Conservation (phyloP, 2,329 filamentous ascomycete species). For the Apiospora rasikravindrae region DNA sequence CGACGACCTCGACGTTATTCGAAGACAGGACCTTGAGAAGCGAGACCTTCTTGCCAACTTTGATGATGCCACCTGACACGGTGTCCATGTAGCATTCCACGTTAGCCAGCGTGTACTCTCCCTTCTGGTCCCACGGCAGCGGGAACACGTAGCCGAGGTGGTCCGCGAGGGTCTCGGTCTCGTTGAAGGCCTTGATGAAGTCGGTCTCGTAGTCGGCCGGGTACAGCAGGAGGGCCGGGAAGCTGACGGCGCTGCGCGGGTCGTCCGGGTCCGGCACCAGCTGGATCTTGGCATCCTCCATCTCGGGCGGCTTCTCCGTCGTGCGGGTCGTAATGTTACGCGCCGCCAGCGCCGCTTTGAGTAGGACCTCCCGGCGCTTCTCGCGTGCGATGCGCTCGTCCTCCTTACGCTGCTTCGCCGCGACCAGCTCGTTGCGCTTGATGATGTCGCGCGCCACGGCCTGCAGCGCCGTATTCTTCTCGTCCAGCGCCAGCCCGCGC, state of each 20-base stretch:
- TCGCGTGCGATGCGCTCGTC: slow-evolving; percentile 59
- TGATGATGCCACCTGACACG: slow-evolving; percentile 76
- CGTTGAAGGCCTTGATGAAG: slow-evolving; percentile 86
- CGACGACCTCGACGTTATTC: slow-evolving; percentile 85
- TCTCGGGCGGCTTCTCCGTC: slow-evolving; percentile 77
- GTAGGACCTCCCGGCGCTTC: slow-evolving; percentile 61
- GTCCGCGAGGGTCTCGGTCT: slow-evolving; percentile 75
- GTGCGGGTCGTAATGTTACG: slow-evolving; percentile 71
- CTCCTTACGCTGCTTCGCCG: slow-evolving; percentile 61
- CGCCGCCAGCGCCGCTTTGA: slow-evolving; percentile 70
- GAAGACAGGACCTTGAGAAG: slow-evolving; percentile 75
- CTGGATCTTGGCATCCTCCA: slow-evolving; percentile 79
- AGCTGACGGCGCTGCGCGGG: slow-evolving; percentile 71
- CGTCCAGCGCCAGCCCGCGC: slow-evolving; percentile 75
- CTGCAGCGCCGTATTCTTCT: slow-evolving; percentile 69
- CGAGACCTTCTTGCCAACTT: slow-evolving; percentile 84
- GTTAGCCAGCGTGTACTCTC: slow-evolving; percentile 66
- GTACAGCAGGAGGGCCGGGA: slow-evolving; percentile 86
- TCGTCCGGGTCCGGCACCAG: slow-evolving; percentile 77
- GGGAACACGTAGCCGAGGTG: slow-evolving; percentile 88
- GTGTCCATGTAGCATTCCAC: slow-evolving; percentile 95
- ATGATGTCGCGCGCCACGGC: slow-evolving; percentile 67
- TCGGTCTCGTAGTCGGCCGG: slow-evolving; percentile 82
- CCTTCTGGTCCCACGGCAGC: slow-evolving; percentile 78
- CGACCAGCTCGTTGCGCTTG: slow-evolving; percentile 59